phyloP scores from a whole-genome alignment of 1,284 basidiomycete species.

The Anthracocystis panici-leucophaei region DNA sequence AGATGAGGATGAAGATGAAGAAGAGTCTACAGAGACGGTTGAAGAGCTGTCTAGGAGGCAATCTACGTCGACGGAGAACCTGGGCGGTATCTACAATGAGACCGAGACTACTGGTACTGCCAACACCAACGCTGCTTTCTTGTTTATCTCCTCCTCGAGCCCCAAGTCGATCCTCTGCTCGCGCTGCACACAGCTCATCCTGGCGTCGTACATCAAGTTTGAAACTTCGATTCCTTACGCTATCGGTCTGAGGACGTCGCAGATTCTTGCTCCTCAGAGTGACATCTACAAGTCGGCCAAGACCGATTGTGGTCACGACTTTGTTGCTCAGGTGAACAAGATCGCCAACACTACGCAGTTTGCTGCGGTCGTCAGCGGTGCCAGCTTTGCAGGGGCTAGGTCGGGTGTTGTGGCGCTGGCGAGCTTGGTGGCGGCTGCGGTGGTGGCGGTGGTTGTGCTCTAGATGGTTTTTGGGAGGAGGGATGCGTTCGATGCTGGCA shows the following conservation, averaged over 20 bases:
- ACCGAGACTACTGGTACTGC: slow-evolving; percentile 21
- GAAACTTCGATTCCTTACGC: slow-evolving; percentile 64
- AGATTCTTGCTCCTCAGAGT: slow-evolving; percentile 55
- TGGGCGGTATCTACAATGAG: slow-evolving; percentile 25
- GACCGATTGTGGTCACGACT: slow-evolving; percentile 46
- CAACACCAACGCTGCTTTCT: slow-evolving; percentile 61
- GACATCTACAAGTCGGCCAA: slow-evolving; percentile 57
- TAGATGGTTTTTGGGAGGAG: neutral
- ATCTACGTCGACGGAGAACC: slow-evolving; percentile 9
- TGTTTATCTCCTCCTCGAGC: slow-evolving; percentile 54
- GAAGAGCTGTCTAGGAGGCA: slow-evolving; percentile 28
- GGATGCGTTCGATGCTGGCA: slow-evolving; percentile 28
- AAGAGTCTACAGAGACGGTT: slow-evolving; percentile 18
- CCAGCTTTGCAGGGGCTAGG: slow-evolving; percentile 4
- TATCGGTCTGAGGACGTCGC: slow-evolving; percentile 55
- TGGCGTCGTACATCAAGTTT: slow-evolving; percentile 62
- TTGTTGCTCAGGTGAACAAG: slow-evolving; percentile 51
- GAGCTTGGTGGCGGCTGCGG: slow-evolving; percentile 19
- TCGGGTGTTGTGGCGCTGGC: slow-evolving; percentile 9
- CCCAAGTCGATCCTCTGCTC: slow-evolving; percentile 60
- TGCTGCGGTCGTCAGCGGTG: slow-evolving; percentile 41
- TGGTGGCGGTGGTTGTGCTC: slow-evolving; percentile 25
- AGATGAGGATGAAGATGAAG: slow-evolving; percentile 14
- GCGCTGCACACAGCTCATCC: slow-evolving; percentile 57
- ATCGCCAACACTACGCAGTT: slow-evolving; percentile 56